Evolutionary conservation across 441 rosid genomes (phyloP).

Genomic region (Populus hybrid): DNA sequence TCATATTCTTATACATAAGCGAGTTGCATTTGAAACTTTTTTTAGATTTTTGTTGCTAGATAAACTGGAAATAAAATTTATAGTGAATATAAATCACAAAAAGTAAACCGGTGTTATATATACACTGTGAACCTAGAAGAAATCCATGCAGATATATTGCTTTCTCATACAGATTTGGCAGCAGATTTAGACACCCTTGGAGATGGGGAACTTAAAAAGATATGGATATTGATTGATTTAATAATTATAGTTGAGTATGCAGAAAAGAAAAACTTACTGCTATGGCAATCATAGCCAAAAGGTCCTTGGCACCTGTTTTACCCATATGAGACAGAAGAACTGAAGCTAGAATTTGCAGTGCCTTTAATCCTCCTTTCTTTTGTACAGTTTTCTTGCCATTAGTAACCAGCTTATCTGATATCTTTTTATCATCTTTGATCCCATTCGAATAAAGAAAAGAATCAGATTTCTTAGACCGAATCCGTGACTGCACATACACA

Average conservation of each 20-base stretch:
- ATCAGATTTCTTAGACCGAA: slow-evolving; percentile 32
- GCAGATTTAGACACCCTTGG: not conserved
- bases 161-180: not conserved
- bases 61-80: too few relatives aligned
- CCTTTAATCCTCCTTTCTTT: slow-evolving; percentile 75
- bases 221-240: not conserved
- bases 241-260: not conserved
- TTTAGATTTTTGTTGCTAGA: too few relatives aligned
- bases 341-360: slow-evolving; percentile 72
- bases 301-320: slow-evolving; percentile 79
- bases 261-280: slow-evolving; percentile 58
- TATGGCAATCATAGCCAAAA: slow-evolving; percentile 69
- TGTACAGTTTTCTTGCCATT: slow-evolving; percentile 32
- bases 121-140: not conserved
- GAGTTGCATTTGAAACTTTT: too few relatives aligned
- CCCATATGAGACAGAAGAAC: slow-evolving; percentile 93
- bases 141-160: not conserved
- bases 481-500: slow-evolving; percentile 64
- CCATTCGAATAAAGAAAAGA: slow-evolving; percentile 49
- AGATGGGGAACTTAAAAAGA: not conserved
- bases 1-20: too few relatives aligned
- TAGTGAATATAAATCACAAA: not conserved
- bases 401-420: slow-evolving; percentile 29
- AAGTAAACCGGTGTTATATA: not conserved
- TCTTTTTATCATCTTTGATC: slow-evolving; percentile 38